Evolutionary conservation across 108 stramenopile species (phyloP), one percentile per base, ranked within the genome.

Genomic region (Conticribra guillardii): DNA sequence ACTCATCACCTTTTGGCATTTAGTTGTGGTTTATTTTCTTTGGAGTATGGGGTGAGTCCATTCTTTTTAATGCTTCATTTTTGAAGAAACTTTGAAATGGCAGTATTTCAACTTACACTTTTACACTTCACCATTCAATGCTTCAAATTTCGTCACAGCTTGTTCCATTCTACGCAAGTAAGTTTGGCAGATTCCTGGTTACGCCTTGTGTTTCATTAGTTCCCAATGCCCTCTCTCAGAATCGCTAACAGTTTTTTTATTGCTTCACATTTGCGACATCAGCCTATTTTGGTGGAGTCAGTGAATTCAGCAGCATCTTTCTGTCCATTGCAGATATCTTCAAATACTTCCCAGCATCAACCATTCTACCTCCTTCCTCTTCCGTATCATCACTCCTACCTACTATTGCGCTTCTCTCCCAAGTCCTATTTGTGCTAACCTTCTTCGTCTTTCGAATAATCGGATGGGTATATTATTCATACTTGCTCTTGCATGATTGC

Each of bases 1-100:
- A 62, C 55, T 21, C 89, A 90, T 83, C 89, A 90, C 67, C 8
- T 83, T 4, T 46, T 88, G 63, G 84, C 87, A 26, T 84, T 76
- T 15, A 7, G 78, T 18, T 81, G 86, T 53, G 56, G 68, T 22
- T 86, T 72, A 67, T 71, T 74, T 28, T 70, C 73, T 23, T 55
- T 89, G 55, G 49, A 80, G 24, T 81, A 85, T 53, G 82, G 80
- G 82, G 85, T 88, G 49, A 55, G 79, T 31, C 41, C 9, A 44
- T 14, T 11, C 14, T 7, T 44, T 11, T 44, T 7, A 44, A 11
- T 44, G 41, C 9, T 14, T 14, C 14, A 7, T 44, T 44, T 44
- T 44, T 44, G 41, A 7, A 44, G 7, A 11, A 44, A 44, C 9
- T 11, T 44, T 14, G 7, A 14, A 14, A 44, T 14, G 14, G 7